Base-by-base conservation (phyloP, 2,329 filamentous ascomycete genomes). In the Aspergillus pseudoterreus region DNA sequence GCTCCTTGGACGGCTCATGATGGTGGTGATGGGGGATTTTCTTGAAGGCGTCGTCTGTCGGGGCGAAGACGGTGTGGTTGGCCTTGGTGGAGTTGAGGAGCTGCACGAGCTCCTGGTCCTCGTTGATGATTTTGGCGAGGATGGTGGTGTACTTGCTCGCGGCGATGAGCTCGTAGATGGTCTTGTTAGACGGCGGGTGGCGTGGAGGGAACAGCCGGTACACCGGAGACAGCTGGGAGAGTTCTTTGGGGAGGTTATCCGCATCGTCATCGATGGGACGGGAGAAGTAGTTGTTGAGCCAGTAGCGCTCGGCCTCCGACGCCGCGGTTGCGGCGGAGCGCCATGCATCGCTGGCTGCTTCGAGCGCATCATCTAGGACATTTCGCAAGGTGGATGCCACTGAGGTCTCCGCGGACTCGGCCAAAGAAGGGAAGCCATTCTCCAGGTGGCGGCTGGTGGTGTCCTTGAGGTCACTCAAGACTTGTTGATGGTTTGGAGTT, bases 1-100 rank as follows among this genome's bases (percentile, higher is more conserved):
- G 72, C 61, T 92, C 85, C 69, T 90, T 86, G 51, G 80, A 79
- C 4, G 85, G 85, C 72, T 89, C 84, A 56, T 45, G 51, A 38
- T 54, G 42, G 4, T 39, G 71, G 53, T 81, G 71, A 55, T 80
- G 70, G 17, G 51, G 57, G 47, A 84, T 78, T 71, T 80, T 82
- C 52, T 86, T 82, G 61, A 96, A 92, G 0, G 90, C 90, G 45
- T 78, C 75, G 67, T 96, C 83, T 1, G 82, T 84, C 0, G 92
- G 92, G 2, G 88, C 87, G 63, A 96, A 95, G 46, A 94, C 71
- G 1, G 92, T 96, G 64, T 86, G 83, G 69, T 92, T 92, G 19
- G 81, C 76, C 33, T 81, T 73, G 1, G 88, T 92, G 63, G 82
- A 81, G 72, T 95, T 94, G 24, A 96, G 80, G 3, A 84, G 69